These are phyloP conservation scores for Arthrinium phaeospermum DNA, from an alignment of 2,329 filamentous ascomycete species.

Conservation along the genomic window DNA sequence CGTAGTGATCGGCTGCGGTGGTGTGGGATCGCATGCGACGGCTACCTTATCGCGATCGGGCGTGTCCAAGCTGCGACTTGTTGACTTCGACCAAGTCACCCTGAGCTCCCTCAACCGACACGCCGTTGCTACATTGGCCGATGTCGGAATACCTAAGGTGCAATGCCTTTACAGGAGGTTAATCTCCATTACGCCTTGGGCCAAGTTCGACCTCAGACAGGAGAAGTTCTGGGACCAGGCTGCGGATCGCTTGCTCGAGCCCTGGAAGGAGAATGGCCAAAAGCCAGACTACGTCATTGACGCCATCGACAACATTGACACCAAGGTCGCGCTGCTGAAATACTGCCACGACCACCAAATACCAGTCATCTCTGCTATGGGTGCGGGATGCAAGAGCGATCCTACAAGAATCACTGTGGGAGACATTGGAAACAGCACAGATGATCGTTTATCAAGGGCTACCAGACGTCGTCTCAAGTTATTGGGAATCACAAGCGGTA, in stretches of 20 bases:
- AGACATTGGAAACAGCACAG: conserved; percentile 86
- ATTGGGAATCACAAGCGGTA: conserved; percentile 80
- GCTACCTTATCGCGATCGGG: conserved; percentile 88
- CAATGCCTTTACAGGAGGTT: conserved; percentile 80
- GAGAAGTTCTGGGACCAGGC: conserved; percentile 78
- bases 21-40: conserved; percentile 90
- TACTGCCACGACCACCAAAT: conserved; percentile 82
- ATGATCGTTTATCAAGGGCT: conserved; percentile 85
- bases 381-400: conserved; percentile 90
- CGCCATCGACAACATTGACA: conserved; percentile 98
- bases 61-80: conserved; percentile 82
- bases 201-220: conserved; percentile 82
- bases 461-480: conserved; percentile 81
- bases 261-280: conserved; percentile 69
- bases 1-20: conserved; percentile 89
- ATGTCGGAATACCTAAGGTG: conserved; percentile 93
- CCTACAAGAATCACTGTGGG: conserved; percentile 85
- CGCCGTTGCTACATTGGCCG: conserved; percentile 89
- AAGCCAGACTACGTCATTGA: conserved; percentile 90
- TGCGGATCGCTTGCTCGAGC: conserved; percentile 70
- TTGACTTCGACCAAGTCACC: conserved; percentile 98
- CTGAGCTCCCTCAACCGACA: conserved; percentile 95
- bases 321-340: conserved; percentile 87
- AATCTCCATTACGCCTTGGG: conserved; percentile 90
- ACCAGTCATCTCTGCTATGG: conserved; percentile 92